These are phyloP conservation scores for Fusarium siculi DNA, from an alignment of 2,329 filamentous ascomycete species.

Conservation along the genomic window DNA sequence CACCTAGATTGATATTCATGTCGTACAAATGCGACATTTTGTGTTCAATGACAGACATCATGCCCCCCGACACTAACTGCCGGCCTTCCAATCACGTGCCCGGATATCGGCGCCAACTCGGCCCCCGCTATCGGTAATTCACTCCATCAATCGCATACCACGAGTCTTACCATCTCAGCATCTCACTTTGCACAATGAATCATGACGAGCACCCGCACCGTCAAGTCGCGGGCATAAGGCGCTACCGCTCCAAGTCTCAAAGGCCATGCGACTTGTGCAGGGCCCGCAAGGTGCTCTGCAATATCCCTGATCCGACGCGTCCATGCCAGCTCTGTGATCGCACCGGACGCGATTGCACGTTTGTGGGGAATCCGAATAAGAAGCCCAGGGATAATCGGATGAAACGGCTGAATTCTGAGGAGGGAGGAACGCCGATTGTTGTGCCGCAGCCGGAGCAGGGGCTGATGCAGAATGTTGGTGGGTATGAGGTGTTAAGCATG, in stretches of 20 bases:
- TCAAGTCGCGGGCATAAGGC: slow-evolving; percentile 1
- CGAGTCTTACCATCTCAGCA: background rate
- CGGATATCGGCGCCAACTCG: background rate
- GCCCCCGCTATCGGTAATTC: background rate
- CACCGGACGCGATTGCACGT: slow-evolving; percentile 39
- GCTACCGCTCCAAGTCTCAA: slow-evolving; percentile 3
- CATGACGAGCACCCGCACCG: background rate
- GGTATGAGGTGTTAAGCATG: background rate
- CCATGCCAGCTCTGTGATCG: slow-evolving; percentile 42
- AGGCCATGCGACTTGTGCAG: background rate
- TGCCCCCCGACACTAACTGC: background rate
- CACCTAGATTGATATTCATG: no score
- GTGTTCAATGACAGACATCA: background rate
- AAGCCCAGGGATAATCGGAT: background rate
- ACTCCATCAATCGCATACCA: background rate
- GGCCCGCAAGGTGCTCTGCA: slow-evolving; percentile 41
- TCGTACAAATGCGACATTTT: no score
- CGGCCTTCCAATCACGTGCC: background rate
- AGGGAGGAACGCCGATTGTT: background rate
- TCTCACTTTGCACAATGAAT: background rate
- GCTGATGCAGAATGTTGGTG: background rate
- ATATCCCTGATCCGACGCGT: slow-evolving; percentile 40
- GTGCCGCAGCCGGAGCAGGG: background rate
- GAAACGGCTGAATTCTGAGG: fast-evolving
- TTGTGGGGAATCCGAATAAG: slow-evolving; percentile 36